Conservation (phyloP, 441 rosid species). For the Erodium texanum region DNA sequence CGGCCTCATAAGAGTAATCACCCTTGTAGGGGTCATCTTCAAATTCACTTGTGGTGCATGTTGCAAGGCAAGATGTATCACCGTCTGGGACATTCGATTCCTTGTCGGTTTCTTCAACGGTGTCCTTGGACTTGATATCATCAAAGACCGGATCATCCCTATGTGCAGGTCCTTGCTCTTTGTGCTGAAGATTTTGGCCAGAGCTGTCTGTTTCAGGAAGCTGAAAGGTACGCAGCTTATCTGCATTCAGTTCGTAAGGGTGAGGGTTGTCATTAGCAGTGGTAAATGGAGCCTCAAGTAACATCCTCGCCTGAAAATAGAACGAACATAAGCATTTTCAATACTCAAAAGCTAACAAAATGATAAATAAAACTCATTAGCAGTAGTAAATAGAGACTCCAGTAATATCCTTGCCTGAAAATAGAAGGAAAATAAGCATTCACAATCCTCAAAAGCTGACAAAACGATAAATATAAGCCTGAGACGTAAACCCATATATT, state of each 20-base stretch:
- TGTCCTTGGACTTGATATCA: slow-evolving; percentile 45
- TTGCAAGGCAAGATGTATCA: slow-evolving; percentile 69
- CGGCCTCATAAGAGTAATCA: slow-evolving; percentile 49
- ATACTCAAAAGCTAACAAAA: not conserved
- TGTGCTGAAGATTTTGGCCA: too few relatives aligned
- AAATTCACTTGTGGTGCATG: slow-evolving; percentile 59
- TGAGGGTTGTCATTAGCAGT: slow-evolving; percentile 33
- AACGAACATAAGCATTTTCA: slow-evolving; percentile 14
- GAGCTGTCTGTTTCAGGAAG: slow-evolving; percentile 29
- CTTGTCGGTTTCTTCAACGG: slow-evolving; percentile 43
- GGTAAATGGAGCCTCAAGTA: slow-evolving; percentile 48
- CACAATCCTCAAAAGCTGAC: not conserved
- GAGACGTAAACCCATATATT: not conserved
- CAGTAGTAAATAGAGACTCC: slow-evolving; percentile 45
- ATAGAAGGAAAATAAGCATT: slow-evolving; percentile 14
- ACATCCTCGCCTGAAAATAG: slow-evolving; percentile 67
- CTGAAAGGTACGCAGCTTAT: slow-evolving; percentile 28
- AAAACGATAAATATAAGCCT: not conserved
- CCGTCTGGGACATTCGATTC: slow-evolving; percentile 58
- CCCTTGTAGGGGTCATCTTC: slow-evolving; percentile 60
- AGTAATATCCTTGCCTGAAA: slow-evolving; percentile 80
- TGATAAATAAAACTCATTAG: slow-evolving; percentile 15
- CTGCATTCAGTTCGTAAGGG: slow-evolving; percentile 20
- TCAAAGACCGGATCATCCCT: slow-evolving; percentile 46
- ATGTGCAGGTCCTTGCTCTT: slow-evolving; percentile 17